A percentile compares a stretch with the other conserved stretches of the same genome.
phyloP scores from a whole-genome alignment of 805 yeast species.

The Brettanomyces naardenensis region DNA sequence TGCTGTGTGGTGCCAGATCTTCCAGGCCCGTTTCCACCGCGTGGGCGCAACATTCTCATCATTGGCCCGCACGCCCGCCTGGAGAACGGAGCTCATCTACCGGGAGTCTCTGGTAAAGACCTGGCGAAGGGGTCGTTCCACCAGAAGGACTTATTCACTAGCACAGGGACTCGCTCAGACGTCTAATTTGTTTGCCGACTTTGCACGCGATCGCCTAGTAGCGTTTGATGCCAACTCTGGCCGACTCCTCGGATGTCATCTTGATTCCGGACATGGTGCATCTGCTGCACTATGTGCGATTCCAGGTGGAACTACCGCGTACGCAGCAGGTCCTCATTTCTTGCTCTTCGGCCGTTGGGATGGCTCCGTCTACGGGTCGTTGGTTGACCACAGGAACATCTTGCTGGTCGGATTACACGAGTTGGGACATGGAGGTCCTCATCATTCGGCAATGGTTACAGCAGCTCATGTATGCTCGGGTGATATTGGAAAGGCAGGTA shows the following conservation, averaged over 20 bases:
- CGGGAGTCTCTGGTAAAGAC: constrained; percentile 28
- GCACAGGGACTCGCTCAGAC: not conserved
- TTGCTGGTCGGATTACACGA: constrained; percentile 16
- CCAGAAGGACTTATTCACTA: constrained; percentile 14
- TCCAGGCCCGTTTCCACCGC: constrained; percentile 31
- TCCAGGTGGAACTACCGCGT: constrained; percentile 26
- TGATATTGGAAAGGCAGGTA: constrained; percentile 19
- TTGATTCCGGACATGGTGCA: constrained; percentile 17
- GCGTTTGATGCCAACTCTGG: constrained; percentile 21
- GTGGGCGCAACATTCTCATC: constrained; percentile 31
- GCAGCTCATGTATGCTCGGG: constrained; percentile 13
- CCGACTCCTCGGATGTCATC: constrained; percentile 14
- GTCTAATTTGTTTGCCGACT: constrained; percentile 22
- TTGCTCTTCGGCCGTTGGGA: constrained; percentile 28
- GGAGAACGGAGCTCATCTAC: constrained; percentile 39
- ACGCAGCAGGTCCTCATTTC: constrained; percentile 19
- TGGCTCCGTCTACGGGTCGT: constrained; percentile 23
- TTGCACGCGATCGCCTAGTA: constrained; percentile 16
- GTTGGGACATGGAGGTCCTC: constrained; percentile 6
- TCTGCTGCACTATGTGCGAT: constrained; percentile 15
- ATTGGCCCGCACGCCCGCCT: constrained; percentile 33
- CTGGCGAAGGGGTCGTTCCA: constrained; percentile 30
- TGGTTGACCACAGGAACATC: constrained; percentile 18
- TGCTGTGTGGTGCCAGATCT: constrained; percentile 40
- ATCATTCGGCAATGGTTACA: constrained; percentile 19